Percentiles rank a stretch among this genome's conserved stretches.
phyloP scores from a whole-genome alignment of 2,329 filamentous ascomycete genomes.

The Fusarium mundagurra region DNA sequence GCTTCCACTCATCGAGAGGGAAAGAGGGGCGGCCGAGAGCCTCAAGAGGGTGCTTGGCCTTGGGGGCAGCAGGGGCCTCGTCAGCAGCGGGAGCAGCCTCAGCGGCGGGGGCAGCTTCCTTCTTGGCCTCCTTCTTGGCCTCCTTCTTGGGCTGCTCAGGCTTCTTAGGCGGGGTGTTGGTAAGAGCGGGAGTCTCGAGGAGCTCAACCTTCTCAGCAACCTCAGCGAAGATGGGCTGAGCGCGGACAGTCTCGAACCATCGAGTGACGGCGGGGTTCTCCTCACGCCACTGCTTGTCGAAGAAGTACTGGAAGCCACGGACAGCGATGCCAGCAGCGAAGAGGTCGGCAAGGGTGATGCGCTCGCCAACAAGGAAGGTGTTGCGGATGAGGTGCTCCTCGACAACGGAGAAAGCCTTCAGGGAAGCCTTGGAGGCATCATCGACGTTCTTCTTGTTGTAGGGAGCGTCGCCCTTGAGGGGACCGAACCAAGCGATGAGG shows the following conservation, averaged over 20 bases:
- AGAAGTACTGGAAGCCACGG: slow-evolving; percentile 93
- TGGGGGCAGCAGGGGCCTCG: slow-evolving; percentile 70
- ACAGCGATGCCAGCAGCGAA: slow-evolving; percentile 82
- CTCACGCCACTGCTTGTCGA: slow-evolving; percentile 88
- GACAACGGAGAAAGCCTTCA: slow-evolving; percentile 75
- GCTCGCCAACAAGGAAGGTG: slow-evolving; percentile 98
- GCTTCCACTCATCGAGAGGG: slow-evolving; percentile 97
- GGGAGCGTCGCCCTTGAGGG: slow-evolving; percentile 79
- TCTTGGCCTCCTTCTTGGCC: slow-evolving; percentile 69
- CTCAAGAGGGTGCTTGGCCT: slow-evolving; percentile 96
- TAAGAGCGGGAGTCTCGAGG: slow-evolving; percentile 82
- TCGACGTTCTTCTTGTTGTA: slow-evolving; percentile 99
- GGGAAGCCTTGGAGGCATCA: slow-evolving; percentile 74
- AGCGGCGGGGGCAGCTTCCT: slow-evolving; percentile 48
- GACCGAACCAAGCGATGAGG: slow-evolving; percentile 84
- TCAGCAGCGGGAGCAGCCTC: slow-evolving; percentile 51
- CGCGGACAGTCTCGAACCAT: slow-evolving; percentile 95
- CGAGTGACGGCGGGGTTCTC: slow-evolving; percentile 87
- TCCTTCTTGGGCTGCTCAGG: slow-evolving; percentile 74
- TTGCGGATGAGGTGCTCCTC: slow-evolving; percentile 91
- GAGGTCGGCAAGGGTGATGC: slow-evolving; percentile 94
- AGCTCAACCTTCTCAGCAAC: slow-evolving; percentile 80
- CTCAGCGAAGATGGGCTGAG: slow-evolving; percentile 89
- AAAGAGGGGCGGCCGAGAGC: slow-evolving; percentile 81
- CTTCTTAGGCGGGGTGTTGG: slow-evolving; percentile 80